A percentile compares a stretch with the other conserved stretches of the same genome.
phyloP scores from a whole-genome alignment of 345 rosid genomes.

The Geranium rotundifolium region DNA sequence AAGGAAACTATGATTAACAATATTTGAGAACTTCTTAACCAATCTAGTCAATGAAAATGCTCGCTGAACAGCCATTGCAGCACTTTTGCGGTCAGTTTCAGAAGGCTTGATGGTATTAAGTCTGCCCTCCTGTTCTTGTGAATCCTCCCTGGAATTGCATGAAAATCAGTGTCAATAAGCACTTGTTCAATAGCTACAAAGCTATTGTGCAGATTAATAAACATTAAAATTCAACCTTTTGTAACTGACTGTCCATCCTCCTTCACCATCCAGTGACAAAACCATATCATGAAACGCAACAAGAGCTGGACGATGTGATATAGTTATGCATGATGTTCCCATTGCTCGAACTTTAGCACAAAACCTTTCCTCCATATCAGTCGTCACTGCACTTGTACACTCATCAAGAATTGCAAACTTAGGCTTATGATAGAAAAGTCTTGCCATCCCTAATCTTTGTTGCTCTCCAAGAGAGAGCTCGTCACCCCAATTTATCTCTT shows the following conservation, averaged over 20 bases:
- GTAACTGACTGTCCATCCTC: constrained; percentile 76
- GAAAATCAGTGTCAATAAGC: too few relatives aligned
- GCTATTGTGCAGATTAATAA: constrained; percentile 1
- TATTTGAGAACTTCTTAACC: constrained; percentile 26
- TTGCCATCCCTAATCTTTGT: constrained; percentile 98
- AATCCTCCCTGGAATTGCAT: constrained; percentile 47
- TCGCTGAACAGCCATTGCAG: constrained; percentile 81
- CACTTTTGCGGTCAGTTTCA: constrained; percentile 63
- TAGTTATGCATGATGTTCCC: constrained; percentile 99
- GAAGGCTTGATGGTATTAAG: constrained; percentile 27
- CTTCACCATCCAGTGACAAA: constrained; percentile 95
- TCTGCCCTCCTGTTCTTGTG: constrained; percentile 37
- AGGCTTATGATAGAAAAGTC: constrained; percentile 94
- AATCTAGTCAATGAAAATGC: constrained; percentile 62
- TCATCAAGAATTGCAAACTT: constrained; percentile 99
- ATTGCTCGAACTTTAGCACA: constrained; percentile 92
- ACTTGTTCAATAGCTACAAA: neutral
- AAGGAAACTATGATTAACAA: constrained; percentile 6
- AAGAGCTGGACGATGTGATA: constrained; percentile 95
- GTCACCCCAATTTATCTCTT: constrained; percentile 96
- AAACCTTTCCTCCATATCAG: constrained; percentile 98
- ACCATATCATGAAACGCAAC: constrained; percentile 96
- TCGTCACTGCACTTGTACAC: constrained; percentile 99
- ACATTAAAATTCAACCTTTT: constrained; percentile 46
- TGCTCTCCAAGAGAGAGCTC: constrained; percentile 97